Evolutionary conservation across 2,329 filamentous ascomycete genomes (phyloP).

Genomic region (Aspergillus chevalieri): DNA sequence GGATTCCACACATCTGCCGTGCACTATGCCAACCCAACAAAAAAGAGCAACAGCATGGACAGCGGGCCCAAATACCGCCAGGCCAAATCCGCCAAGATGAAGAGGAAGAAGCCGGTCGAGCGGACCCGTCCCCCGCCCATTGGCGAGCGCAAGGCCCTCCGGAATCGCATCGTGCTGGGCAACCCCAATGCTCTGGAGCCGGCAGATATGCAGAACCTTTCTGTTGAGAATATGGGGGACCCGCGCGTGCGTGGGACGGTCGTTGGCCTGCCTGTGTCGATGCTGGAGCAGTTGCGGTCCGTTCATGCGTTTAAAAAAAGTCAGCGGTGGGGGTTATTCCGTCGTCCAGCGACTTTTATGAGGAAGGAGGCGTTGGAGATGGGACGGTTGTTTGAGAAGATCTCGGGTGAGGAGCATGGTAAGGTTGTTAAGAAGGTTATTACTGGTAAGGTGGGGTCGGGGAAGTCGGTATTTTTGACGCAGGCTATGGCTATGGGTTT

Average conservation of each 20-base stretch:
- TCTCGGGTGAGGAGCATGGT: slow-evolving; percentile 38
- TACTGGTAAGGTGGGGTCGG: slow-evolving; percentile 65
- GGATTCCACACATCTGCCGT: slow-evolving; percentile 43
- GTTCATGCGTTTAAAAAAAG: slow-evolving; percentile 84
- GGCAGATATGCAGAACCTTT: slow-evolving; percentile 58
- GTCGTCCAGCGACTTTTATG: slow-evolving; percentile 71
- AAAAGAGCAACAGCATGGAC: slow-evolving; percentile 43
- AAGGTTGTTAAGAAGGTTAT: slow-evolving; percentile 55
- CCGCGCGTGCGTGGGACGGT: slow-evolving; percentile 59
- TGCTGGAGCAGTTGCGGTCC: slow-evolving; percentile 75
- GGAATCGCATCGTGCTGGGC: slow-evolving; percentile 84
- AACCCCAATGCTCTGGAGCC: slow-evolving; percentile 90
- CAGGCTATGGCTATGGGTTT: slow-evolving; percentile 79
- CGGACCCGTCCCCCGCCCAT: slow-evolving; percentile 54
- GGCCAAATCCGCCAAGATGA: slow-evolving; percentile 38
- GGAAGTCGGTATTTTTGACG: slow-evolving; percentile 80
- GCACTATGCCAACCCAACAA: slow-evolving; percentile 34
- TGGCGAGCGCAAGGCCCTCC: slow-evolving; percentile 79
- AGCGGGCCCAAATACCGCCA: slow-evolving; percentile 31
- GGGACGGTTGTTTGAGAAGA: slow-evolving; percentile 55
- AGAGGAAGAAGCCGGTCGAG: slow-evolving; percentile 38
- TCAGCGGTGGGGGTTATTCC: slow-evolving; percentile 83
- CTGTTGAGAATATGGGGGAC: slow-evolving; percentile 49
- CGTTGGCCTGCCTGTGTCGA: slow-evolving; percentile 59
- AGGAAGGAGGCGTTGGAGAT: slow-evolving; percentile 71